These are phyloP conservation scores for Phytopythium delawarense DNA, from an alignment of 352 stramenopile genomes.

Conservation along the genomic window DNA sequence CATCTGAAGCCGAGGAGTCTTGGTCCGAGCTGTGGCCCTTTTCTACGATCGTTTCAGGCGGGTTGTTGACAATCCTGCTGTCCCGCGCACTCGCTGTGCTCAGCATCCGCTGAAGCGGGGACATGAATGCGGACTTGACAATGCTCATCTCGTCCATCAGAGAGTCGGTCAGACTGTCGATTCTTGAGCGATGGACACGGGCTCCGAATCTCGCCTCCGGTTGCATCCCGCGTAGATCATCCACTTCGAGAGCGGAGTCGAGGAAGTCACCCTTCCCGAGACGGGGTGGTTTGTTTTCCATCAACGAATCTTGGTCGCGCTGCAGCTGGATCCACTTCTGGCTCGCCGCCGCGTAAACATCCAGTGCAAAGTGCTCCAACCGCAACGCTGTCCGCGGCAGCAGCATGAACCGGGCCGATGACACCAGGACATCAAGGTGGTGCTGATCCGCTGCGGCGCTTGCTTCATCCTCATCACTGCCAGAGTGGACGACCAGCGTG, in stretches of 20 bases:
- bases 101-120: conserved; percentile 36
- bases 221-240: conserved; percentile 18
- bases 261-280: conserved; percentile 22
- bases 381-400: conserved; percentile 46
- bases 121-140: conserved; percentile 33
- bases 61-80: conserved; percentile 6
- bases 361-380: conserved; percentile 51
- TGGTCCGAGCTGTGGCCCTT: neutral
- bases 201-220: conserved; percentile 25
- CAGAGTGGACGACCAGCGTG: neutral
- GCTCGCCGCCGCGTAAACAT: conserved; percentile 40
- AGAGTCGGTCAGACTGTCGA: conserved; percentile 54
- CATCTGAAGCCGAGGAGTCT: neutral
- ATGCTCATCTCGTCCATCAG: conserved; percentile 36
- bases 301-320: conserved; percentile 28
- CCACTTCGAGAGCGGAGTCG: conserved; percentile 20
- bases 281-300: conserved; percentile 21
- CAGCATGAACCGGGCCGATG: conserved; percentile 45
- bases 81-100: conserved; percentile 31
- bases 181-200: conserved; percentile 27
- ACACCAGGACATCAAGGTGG: conserved; percentile 26
- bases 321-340: conserved; percentile 39
- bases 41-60: neutral
- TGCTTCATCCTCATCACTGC: neutral
- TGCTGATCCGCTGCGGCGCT: neutral